phyloP scores from a whole-genome alignment of 78 protist genomes.

The Dictyostelium purpureum region DNA sequence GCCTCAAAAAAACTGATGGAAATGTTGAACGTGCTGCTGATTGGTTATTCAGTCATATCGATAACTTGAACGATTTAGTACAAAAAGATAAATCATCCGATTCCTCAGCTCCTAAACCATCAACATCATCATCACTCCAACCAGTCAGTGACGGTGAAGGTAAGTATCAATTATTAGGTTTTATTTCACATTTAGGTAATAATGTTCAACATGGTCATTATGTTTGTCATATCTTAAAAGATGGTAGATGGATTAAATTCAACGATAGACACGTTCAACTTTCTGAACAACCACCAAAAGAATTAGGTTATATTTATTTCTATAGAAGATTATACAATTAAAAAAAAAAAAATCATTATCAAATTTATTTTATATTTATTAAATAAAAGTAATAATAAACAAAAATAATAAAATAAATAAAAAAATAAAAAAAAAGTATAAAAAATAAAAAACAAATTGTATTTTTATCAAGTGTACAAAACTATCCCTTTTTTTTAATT shows the following conservation, averaged over 20 bases:
- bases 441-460: background rate
- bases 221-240: conserved; percentile 92
- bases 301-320: conserved; percentile 93
- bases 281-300: conserved; percentile 92
- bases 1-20: conserved; percentile 73
- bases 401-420: background rate
- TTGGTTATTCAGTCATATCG: conserved; percentile 92
- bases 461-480: background rate
- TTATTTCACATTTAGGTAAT: conserved; percentile 94
- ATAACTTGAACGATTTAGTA: conserved; percentile 69
- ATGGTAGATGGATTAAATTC: conserved; percentile 89
- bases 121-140: background rate
- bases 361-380: background rate
- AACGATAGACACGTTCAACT: conserved; percentile 95
- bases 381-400: background rate
- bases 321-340: conserved; percentile 60
- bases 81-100: background rate
- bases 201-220: conserved; percentile 94
- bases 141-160: conserved; percentile 62
- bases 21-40: conserved; percentile 93
- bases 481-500: background rate
- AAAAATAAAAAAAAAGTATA: background rate
- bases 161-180: conserved; percentile 85
- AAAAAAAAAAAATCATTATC: background rate
- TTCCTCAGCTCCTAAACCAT: background rate